phyloP scores from a whole-genome alignment of 2,329 filamentous ascomycete genomes.

The Talaromyces sp. region DNA sequence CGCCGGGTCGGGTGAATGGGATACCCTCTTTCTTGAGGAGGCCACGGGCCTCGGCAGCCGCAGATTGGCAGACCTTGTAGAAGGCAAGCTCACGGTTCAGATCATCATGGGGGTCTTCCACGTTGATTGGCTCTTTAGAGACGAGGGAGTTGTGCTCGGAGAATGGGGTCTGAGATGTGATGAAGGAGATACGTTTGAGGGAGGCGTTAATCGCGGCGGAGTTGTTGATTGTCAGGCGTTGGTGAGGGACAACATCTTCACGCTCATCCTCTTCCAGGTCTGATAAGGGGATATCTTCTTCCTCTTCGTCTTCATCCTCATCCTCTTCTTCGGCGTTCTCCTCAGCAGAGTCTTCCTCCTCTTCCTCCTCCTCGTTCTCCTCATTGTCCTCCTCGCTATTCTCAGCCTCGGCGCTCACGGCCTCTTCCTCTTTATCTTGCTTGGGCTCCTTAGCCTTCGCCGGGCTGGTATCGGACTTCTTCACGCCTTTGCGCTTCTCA shows the following conservation, averaged over 20 bases:
- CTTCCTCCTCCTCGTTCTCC: constrained; percentile 47
- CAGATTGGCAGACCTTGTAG: constrained; percentile 84
- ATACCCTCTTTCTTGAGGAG: constrained; percentile 79
- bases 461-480: constrained; percentile 22
- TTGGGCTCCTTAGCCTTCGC: constrained; percentile 31
- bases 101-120: constrained; percentile 87
- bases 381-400: constrained; percentile 10
- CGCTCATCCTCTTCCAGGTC: constrained; percentile 81
- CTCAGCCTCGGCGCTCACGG: constrained; percentile 31
- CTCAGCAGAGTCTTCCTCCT: not conserved
- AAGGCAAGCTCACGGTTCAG: constrained; percentile 90
- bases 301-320: constrained; percentile 71
- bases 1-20: constrained; percentile 82
- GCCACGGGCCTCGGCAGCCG: constrained; percentile 72
- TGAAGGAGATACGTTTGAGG: constrained; percentile 65
- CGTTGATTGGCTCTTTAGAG: constrained; percentile 68
- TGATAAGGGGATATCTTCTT: constrained; percentile 86
- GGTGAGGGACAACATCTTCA: constrained; percentile 85
- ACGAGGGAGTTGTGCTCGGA: constrained; percentile 78
- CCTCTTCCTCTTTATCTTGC: constrained; percentile 43
- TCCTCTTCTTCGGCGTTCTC: constrained; percentile 1
- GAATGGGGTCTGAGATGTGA: constrained; percentile 71
- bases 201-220: constrained; percentile 79
- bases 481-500: constrained; percentile 49
- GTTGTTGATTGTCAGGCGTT: constrained; percentile 97